phyloP scores from a whole-genome alignment of 805 yeast species.

The Saturnispora bothae region DNA sequence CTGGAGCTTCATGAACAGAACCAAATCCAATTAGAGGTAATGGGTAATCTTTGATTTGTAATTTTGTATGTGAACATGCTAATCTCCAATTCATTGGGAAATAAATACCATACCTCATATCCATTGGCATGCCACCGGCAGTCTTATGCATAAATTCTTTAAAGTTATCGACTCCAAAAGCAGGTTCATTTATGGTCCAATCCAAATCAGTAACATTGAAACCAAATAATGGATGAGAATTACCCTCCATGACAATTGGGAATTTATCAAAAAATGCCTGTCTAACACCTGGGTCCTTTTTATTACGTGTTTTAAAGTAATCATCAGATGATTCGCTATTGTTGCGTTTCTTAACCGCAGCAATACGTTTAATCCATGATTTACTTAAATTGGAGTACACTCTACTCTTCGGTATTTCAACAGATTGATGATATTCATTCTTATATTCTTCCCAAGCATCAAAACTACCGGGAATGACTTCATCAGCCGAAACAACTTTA shows the following conservation, averaged over 20 bases:
- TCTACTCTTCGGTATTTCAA: conserved; percentile 21
- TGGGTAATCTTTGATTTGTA: conserved; percentile 45
- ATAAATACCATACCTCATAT: conserved; percentile 42
- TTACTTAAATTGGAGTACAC: conserved; percentile 22
- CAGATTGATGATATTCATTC: conserved; percentile 15
- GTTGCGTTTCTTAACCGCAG: conserved; percentile 6
- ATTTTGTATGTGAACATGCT: conserved; percentile 32
- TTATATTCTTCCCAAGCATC: conserved; percentile 19
- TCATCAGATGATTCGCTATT: background rate
- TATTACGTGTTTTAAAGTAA: conserved; percentile 7
- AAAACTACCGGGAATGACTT: conserved; percentile 12
- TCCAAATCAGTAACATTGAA: conserved; percentile 26
- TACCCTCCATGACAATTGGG: conserved; percentile 21
- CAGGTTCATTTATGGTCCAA: conserved; percentile 36
- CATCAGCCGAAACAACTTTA: conserved; percentile 15
- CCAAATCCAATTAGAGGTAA: conserved; percentile 45
- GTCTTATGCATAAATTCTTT: conserved; percentile 30
- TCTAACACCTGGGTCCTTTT: conserved; percentile 21
- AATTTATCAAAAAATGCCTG: conserved; percentile 19
- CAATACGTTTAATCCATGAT: conserved; percentile 24
- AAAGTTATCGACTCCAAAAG: conserved; percentile 40
- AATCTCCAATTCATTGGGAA: conserved; percentile 40
- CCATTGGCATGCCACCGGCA: conserved; percentile 45
- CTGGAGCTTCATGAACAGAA: conserved; percentile 32
- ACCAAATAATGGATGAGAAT: conserved; percentile 44